A percentile compares a stretch with the other conserved stretches of the same genome.
These are phyloP conservation scores for Eucalyptus cloeziana DNA, from an alignment of 345 rosid species.

Conservation along the genomic window DNA sequence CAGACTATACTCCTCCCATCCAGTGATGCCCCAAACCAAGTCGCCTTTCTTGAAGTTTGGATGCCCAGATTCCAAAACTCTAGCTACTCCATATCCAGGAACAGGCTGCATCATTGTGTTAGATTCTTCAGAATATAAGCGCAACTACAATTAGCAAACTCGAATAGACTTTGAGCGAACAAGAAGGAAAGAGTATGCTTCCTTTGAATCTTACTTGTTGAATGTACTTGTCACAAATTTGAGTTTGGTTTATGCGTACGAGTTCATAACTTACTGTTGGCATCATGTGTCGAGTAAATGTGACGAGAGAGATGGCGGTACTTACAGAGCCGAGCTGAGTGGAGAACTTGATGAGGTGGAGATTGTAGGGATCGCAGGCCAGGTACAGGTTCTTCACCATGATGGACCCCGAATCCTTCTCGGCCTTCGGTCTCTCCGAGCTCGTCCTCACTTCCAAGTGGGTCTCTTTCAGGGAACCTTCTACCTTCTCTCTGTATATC, in stretches of 20 bases:
- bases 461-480: constrained; percentile 30
- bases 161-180: too few species aligned
- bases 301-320: too few species aligned
- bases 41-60: neutral
- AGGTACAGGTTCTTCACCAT: constrained; percentile 44
- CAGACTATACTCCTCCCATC: constrained; percentile 6
- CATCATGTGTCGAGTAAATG: too few species aligned
- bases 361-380: constrained; percentile 48
- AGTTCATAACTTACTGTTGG: too few species aligned
- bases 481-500: constrained; percentile 10
- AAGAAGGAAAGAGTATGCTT: too few species aligned
- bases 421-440: constrained; percentile 4
- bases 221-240: too few species aligned
- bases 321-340: constrained; percentile 6
- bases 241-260: too few species aligned
- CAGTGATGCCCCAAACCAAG: neutral
- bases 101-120: neutral
- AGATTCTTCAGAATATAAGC: neutral
- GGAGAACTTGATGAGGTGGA: constrained; percentile 13
- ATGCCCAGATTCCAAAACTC: neutral
- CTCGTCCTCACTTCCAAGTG: constrained; percentile 11
- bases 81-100: neutral
- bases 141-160: neutral
- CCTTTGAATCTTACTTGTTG: too few species aligned
- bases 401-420: constrained; percentile 8